Conservation (phyloP, 2,329 filamentous ascomycete genomes). For the Pseudocercospora pini-densiflorae region DNA sequence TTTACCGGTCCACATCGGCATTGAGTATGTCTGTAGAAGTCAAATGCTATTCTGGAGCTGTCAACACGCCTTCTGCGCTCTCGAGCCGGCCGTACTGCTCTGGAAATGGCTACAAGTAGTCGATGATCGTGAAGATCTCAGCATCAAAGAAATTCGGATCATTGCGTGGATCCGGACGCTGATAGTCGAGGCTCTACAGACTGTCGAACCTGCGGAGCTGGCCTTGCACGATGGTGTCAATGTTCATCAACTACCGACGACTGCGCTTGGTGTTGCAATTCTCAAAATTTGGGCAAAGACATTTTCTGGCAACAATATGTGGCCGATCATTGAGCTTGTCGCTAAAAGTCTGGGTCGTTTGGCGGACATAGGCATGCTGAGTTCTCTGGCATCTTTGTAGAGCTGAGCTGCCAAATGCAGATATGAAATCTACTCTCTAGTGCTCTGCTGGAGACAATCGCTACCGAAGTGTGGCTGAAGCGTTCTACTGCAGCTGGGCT, state of each 20-base stretch:
- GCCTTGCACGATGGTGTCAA: neutral
- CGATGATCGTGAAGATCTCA: conserved; percentile 30
- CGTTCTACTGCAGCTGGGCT: too few relatives aligned
- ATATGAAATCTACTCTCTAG: too few relatives aligned
- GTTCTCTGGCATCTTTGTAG: too few relatives aligned
- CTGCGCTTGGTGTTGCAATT: neutral
- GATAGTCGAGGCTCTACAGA: conserved; percentile 48
- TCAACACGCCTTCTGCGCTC: conserved; percentile 58
- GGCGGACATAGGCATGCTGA: neutral
- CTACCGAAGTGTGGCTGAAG: too few relatives aligned
- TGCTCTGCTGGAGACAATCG: too few relatives aligned
- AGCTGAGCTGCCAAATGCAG: too few relatives aligned
- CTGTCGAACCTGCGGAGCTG: conserved; percentile 3
- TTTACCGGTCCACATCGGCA: conserved; percentile 60
- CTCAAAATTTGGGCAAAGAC: conserved; percentile 11
- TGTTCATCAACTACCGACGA: neutral
- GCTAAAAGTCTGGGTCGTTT: neutral
- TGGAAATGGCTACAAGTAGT: conserved; percentile 53
- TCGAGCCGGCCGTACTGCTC: conserved; percentile 60
- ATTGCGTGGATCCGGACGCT: conserved; percentile 54
- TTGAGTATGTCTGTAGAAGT: conserved; percentile 59
- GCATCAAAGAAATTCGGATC: conserved; percentile 49
- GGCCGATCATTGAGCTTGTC: conserved; percentile 3
- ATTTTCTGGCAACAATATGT: neutral
- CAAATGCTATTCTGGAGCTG: conserved; percentile 63